phyloP scores from a whole-genome alignment of 352 stramenopile genomes.

The Phytophthora cactorum region DNA sequence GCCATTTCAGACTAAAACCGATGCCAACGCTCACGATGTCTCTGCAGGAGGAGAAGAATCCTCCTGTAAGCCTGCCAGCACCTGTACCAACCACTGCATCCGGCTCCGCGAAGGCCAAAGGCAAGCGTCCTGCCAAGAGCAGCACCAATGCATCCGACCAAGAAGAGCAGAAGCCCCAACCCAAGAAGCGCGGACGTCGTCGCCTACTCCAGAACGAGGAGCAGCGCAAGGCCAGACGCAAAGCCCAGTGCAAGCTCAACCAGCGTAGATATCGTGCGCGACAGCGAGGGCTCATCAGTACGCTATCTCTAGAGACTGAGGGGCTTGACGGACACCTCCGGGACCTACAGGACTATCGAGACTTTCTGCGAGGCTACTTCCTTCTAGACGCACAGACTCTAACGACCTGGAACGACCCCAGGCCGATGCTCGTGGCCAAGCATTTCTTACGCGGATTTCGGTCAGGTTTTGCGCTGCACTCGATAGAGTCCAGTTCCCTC shows the following conservation, averaged over 20 bases:
- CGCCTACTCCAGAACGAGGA: slow-evolving; percentile 70
- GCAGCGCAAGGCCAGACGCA: slow-evolving; percentile 63
- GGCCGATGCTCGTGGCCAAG: slow-evolving; percentile 48
- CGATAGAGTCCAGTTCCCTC: slow-evolving; percentile 55
- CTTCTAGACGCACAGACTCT: background rate
- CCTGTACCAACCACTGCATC: background rate
- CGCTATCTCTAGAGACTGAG: slow-evolving; percentile 63
- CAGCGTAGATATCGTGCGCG: slow-evolving; percentile 71
- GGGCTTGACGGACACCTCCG: slow-evolving; percentile 51
- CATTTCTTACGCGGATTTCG: slow-evolving; percentile 63
- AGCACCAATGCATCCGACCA: background rate
- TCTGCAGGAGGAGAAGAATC: slow-evolving; percentile 25
- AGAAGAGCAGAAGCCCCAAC: slow-evolving; percentile 2
- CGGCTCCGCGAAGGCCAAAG: background rate
- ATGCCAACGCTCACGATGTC: slow-evolving; percentile 34
- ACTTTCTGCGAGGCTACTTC: slow-evolving; percentile 49
- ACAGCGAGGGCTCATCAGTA: slow-evolving; percentile 67
- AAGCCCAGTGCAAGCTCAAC: slow-evolving; percentile 81
- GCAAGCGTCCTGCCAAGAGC: slow-evolving; percentile 6
- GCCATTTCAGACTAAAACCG: background rate
- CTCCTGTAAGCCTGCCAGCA: background rate
- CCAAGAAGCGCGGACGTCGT: slow-evolving; percentile 46
- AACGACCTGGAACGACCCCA: slow-evolving; percentile 12
- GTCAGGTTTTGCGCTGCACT: slow-evolving; percentile 71
- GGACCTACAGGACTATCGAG: slow-evolving; percentile 55